Conservation (phyloP, 2,329 filamentous ascomycete species). For the Aspergillus luchuensis region DNA sequence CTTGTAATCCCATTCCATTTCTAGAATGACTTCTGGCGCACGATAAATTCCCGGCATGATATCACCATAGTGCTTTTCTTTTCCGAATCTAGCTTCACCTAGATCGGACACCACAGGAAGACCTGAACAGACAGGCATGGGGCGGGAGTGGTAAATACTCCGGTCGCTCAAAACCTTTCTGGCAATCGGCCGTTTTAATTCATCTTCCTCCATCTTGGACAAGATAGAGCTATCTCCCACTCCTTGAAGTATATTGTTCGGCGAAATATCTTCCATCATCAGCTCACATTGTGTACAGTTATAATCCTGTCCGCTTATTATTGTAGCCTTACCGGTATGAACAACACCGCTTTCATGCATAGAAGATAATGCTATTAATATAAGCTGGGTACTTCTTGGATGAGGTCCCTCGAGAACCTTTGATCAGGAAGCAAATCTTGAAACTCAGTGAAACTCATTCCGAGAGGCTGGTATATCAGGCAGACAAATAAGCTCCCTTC, state of each 20-base stretch:
- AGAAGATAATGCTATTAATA: constrained; percentile 26
- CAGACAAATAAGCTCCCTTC: constrained; percentile 23
- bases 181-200: constrained; percentile 28
- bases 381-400: constrained; percentile 23
- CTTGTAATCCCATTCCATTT: constrained; percentile 32
- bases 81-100: constrained; percentile 28
- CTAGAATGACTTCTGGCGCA: constrained; percentile 35
- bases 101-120: constrained; percentile 33
- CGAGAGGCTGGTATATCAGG: constrained; percentile 28
- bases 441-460: constrained; percentile 25
- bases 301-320: not conserved
- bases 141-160: constrained; percentile 30
- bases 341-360: constrained; percentile 28
- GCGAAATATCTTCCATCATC: constrained; percentile 31
- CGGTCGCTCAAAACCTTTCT: constrained; percentile 34
- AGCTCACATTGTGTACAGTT: not conserved
- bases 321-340: constrained; percentile 27
- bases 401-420: constrained; percentile 20
- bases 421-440: constrained; percentile 13
- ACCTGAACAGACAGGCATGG: constrained; percentile 20
- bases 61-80: constrained; percentile 20
- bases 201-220: constrained; percentile 31
- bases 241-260: constrained; percentile 35
- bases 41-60: constrained; percentile 34
- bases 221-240: constrained; percentile 31